These are phyloP conservation scores for Paecilomyces sp. DNA, from an alignment of 2,329 filamentous ascomycete genomes.

Conservation along the genomic window DNA sequence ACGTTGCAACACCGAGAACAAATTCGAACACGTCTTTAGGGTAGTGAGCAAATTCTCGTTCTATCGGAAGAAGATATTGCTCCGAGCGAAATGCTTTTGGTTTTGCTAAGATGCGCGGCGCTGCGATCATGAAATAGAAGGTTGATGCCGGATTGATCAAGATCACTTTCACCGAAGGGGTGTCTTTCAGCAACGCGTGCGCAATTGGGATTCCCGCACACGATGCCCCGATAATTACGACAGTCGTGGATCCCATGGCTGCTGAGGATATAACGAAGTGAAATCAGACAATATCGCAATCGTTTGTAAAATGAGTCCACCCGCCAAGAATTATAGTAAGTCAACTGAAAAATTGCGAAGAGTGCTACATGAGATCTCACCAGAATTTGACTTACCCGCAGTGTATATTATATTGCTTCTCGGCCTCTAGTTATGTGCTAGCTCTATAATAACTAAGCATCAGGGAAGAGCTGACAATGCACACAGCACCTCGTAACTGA, in stretches of 20 bases:
- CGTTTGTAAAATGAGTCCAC: neutral
- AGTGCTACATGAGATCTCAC: neutral
- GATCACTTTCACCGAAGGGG: slow-evolving; percentile 38
- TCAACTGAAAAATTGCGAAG: neutral
- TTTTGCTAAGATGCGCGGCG: slow-evolving; percentile 43
- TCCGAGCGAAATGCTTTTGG: slow-evolving; percentile 21
- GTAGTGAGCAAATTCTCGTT: slow-evolving; percentile 44
- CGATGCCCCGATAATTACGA: slow-evolving; percentile 26
- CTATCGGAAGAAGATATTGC: slow-evolving; percentile 27
- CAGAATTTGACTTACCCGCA: neutral
- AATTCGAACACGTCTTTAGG: slow-evolving; percentile 38
- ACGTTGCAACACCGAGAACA: slow-evolving; percentile 12
- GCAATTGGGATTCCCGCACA: slow-evolving; percentile 22
- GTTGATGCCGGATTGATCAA: slow-evolving; percentile 45
- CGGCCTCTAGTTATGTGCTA: no score
- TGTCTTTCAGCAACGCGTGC: slow-evolving; percentile 23
- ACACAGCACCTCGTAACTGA: no score
- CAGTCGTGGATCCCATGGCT: neutral
- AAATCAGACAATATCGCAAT: neutral
- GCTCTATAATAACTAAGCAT: no score
- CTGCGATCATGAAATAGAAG: slow-evolving; percentile 45
- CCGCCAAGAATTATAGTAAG: neutral
- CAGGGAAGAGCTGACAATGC: no score
- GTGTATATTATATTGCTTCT: neutral
- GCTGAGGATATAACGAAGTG: neutral